phyloP scores from a whole-genome alignment of 208 protist species.

The Leishmania braziliensis region DNA sequence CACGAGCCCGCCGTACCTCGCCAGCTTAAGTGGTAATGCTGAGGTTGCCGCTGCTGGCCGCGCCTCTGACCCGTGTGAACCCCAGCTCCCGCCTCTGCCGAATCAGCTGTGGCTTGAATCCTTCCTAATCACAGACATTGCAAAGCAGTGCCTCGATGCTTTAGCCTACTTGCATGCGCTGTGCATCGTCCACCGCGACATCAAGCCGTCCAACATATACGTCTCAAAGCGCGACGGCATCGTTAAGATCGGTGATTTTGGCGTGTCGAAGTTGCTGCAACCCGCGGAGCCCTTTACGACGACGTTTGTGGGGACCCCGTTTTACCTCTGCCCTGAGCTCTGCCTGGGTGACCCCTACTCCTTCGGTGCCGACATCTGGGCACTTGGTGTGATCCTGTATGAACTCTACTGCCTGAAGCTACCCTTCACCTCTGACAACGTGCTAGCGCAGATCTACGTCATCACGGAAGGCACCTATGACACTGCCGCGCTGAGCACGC shows the following conservation, averaged over 20 bases:
- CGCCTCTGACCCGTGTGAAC: background rate
- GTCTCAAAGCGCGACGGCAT: conserved; percentile 47
- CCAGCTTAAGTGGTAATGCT: background rate
- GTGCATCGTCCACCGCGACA: conserved; percentile 90
- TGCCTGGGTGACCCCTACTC: conserved; percentile 87
- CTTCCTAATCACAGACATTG: conserved; percentile 70
- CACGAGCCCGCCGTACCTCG: background rate
- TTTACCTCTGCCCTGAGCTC: conserved; percentile 89
- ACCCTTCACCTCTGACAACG: conserved; percentile 84
- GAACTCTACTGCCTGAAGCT: conserved; percentile 82
- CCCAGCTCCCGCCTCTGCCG: background rate
- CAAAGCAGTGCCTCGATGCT: conserved; percentile 80
- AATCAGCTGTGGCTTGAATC: conserved; percentile 66
- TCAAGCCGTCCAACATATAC: conserved; percentile 94
- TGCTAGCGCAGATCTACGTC: conserved; percentile 83
- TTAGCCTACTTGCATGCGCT: conserved; percentile 85
- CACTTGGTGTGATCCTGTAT: conserved; percentile 85
- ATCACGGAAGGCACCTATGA: conserved; percentile 87
- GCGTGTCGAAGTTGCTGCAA: conserved; percentile 81
- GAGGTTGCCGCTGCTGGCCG: background rate
- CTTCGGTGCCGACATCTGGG: conserved; percentile 86
- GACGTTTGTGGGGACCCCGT: conserved; percentile 92
- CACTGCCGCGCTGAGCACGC: conserved; percentile 35
- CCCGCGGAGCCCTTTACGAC: conserved; percentile 50
- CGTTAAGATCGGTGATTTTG: conserved; percentile 90